These are phyloP conservation scores for Annulohypoxylon truncatum DNA, from an alignment of 2,329 filamentous ascomycete species.

Conservation along the genomic window DNA sequence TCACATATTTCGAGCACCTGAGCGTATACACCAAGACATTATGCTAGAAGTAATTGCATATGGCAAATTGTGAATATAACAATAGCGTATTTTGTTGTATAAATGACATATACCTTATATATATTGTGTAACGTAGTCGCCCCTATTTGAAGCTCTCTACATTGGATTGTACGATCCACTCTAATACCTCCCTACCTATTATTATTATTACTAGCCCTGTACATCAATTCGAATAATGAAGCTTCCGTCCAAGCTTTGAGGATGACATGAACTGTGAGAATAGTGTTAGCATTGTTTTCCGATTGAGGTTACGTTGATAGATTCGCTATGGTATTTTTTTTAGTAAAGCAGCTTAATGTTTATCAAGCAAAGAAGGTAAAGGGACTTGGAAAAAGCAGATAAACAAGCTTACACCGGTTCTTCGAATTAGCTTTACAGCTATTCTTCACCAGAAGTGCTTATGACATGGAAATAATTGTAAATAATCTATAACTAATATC, in stretches of 20 bases:
- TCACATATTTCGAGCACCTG: too few relatives aligned
- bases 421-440: not conserved
- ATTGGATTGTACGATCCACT: not conserved
- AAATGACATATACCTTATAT: not conserved
- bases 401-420: not conserved
- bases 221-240: not conserved
- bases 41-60: too few relatives aligned
- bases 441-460: constrained; percentile 9
- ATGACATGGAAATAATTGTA: constrained; percentile 25
- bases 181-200: too few relatives aligned
- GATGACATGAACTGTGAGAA: too few relatives aligned
- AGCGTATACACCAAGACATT: too few relatives aligned
- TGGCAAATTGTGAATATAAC: too few relatives aligned
- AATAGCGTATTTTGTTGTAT: too few relatives aligned
- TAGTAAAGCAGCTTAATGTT: too few relatives aligned
- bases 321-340: not conserved
- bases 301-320: too few relatives aligned
- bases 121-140: not conserved
- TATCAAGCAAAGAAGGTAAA: too few relatives aligned
- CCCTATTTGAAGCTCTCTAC: not conserved
- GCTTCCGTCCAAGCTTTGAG: not conserved
- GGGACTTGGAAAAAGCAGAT: not conserved
- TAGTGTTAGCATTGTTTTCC: too few relatives aligned
- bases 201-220: not conserved
- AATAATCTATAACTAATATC: not conserved